Evolutionary conservation across 208 protist genomes (phyloP).

Genomic region (Tritrichomonas foetus): DNA sequence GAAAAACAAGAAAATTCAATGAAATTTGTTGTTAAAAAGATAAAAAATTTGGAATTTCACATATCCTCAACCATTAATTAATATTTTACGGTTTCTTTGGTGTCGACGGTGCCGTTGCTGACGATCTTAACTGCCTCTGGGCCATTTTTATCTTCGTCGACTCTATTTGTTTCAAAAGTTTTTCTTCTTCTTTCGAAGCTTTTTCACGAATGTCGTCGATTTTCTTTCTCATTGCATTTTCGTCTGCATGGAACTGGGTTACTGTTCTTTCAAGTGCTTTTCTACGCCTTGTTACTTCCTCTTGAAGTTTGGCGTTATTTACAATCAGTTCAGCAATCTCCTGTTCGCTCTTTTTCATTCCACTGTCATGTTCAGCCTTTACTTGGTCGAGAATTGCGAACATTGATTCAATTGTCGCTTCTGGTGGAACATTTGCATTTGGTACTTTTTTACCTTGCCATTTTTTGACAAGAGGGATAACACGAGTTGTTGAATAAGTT

Average conservation of each 20-base stretch:
- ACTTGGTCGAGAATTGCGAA: background rate
- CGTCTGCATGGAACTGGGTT: background rate
- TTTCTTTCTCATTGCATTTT: background rate
- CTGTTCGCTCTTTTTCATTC: background rate
- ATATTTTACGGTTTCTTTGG: no score
- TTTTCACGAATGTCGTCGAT: background rate
- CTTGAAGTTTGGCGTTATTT: background rate
- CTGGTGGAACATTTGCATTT: background rate
- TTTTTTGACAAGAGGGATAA: background rate
- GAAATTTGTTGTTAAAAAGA: no score
- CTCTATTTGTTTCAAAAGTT: background rate
- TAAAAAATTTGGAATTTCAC: no score
- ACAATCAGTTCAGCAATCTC: background rate
- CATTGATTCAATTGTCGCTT: background rate
- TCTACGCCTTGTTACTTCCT: background rate
- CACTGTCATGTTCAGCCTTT: background rate
- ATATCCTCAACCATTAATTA: no score
- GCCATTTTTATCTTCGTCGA: background rate
- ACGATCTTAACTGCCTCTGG: background rate
- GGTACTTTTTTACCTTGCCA: background rate
- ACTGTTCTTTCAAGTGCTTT: background rate
- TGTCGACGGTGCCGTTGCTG: no score
- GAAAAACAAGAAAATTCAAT: no score
- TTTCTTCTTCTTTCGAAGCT: background rate
- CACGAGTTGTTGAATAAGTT: no score